A percentile compares a stretch with the other conserved stretches of the same genome.
Conservation (phyloP, 192 early-diverging fungal species). For the Polychytrium aggregatum region DNA sequence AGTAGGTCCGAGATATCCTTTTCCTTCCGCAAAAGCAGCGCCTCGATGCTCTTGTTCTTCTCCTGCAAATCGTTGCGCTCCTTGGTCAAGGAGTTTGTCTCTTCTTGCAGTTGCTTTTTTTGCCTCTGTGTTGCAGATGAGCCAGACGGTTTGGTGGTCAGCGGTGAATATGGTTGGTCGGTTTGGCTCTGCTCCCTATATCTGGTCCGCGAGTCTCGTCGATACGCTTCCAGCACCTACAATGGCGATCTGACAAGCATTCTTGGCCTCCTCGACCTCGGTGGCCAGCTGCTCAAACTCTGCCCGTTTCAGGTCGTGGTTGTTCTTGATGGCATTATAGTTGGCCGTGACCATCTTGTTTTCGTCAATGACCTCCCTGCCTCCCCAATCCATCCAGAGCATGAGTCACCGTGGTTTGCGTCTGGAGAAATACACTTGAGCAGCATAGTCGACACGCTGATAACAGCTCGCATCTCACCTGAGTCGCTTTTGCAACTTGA, state of each 20-base stretch:
- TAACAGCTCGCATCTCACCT: constrained; percentile 4
- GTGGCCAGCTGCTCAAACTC: constrained; percentile 36
- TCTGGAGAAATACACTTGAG: neutral
- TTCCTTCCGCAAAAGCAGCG: constrained; percentile 31
- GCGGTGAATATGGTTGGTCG: neutral
- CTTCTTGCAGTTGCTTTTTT: constrained; percentile 33
- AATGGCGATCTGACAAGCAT: constrained; percentile 39
- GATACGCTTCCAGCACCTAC: too few species aligned
- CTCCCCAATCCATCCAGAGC: neutral
- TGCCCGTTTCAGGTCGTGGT: constrained; percentile 37
- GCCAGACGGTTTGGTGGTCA: constrained; percentile 2
- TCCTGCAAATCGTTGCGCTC: constrained; percentile 36
- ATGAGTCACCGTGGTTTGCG: too few species aligned
- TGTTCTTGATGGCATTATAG: constrained; percentile 44
- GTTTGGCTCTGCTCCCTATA: too few species aligned
- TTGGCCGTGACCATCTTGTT: constrained; percentile 40
- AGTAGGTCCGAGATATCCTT: constrained; percentile 41
- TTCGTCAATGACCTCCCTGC: constrained; percentile 41
- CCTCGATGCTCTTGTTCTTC: constrained; percentile 30
- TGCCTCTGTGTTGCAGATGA: constrained; percentile 37
- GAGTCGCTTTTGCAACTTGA: constrained; percentile 33
- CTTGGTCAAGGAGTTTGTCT: constrained; percentile 23
- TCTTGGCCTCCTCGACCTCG: constrained; percentile 48
- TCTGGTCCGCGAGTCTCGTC: too few species aligned
- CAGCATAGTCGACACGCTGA: neutral